Percentiles rank a stretch among this genome's conserved stretches.
Evolutionary conservation across 2,329 filamentous ascomycete species (phyloP).

Genomic region (Trichophyton simii): DNA sequence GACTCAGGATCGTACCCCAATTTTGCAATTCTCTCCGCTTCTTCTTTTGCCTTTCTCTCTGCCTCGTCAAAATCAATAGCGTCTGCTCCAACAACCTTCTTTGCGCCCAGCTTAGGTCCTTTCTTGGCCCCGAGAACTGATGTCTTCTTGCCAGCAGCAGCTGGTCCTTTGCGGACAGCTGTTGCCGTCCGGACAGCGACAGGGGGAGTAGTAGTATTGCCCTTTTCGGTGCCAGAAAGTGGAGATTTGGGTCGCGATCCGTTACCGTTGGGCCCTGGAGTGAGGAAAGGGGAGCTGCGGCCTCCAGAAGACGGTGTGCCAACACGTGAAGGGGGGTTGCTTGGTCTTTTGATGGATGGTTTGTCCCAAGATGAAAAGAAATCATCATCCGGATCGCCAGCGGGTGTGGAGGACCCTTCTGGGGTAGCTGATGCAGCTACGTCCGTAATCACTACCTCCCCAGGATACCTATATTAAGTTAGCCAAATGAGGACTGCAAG

Average conservation of each 20-base stretch:
- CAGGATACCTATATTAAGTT: constrained; percentile 53
- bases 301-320: constrained; percentile 70
- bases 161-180: constrained; percentile 63
- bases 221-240: constrained; percentile 46
- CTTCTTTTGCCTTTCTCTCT: constrained; percentile 92
- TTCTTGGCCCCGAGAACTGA: constrained; percentile 83
- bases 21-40: constrained; percentile 90
- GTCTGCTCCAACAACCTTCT: constrained; percentile 67
- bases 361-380: constrained; percentile 99
- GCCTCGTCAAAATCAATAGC: constrained; percentile 93
- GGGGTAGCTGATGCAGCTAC: constrained; percentile 44
- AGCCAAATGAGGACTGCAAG: constrained; percentile 1
- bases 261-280: constrained; percentile 53
- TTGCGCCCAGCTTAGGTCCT: constrained; percentile 70
- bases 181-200: constrained; percentile 61
- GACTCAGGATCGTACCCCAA: constrained; percentile 90
- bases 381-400: constrained; percentile 71
- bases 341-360: constrained; percentile 89
- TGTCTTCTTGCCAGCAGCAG: constrained; percentile 57
- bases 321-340: constrained; percentile 81
- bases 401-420: constrained; percentile 62
- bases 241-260: constrained; percentile 74
- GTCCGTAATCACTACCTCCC: constrained; percentile 76
- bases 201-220: constrained; percentile 42
- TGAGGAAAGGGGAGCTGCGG: constrained; percentile 86